Evolutionary conservation across 805 yeast genomes (phyloP).

Genomic region (Saturnispora gosingensis): DNA sequence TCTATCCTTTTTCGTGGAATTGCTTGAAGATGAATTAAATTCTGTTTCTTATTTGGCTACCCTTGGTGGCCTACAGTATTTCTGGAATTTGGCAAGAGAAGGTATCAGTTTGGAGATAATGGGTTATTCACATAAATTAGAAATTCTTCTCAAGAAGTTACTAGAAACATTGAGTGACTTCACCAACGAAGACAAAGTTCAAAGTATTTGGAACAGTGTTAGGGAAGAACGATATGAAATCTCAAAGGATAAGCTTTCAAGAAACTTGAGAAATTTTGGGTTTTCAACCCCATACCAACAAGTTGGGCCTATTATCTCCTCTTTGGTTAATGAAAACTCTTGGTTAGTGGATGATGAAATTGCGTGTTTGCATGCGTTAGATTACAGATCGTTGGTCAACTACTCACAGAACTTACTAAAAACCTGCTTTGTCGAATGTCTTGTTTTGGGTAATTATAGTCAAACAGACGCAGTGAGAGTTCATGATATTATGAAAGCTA

Average conservation of each 20-base stretch:
- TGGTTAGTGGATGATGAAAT: constrained; percentile 59
- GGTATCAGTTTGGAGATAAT: constrained; percentile 59
- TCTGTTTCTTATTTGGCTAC: constrained; percentile 78
- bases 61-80: constrained; percentile 63
- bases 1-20: constrained; percentile 55
- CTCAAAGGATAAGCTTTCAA: constrained; percentile 51
- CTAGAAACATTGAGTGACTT: constrained; percentile 45
- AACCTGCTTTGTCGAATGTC: constrained; percentile 60
- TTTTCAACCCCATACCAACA: constrained; percentile 73
- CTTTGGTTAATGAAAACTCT: constrained; percentile 61
- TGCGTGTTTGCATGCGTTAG: constrained; percentile 40
- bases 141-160: constrained; percentile 51
- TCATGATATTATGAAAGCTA: constrained; percentile 30
- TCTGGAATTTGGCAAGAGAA: constrained; percentile 51
- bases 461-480: constrained; percentile 45
- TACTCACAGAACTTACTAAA: constrained; percentile 46
- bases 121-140: constrained; percentile 81
- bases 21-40: constrained; percentile 66
- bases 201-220: constrained; percentile 25
- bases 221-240: constrained; percentile 53
- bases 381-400: constrained; percentile 27
- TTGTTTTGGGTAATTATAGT: constrained; percentile 66
- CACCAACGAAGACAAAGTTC: constrained; percentile 16
- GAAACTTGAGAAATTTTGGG: constrained; percentile 60
- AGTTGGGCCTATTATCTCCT: constrained; percentile 51